phyloP scores from a whole-genome alignment of 2,329 filamentous ascomycete species.

The Alternaria incomplexa region DNA sequence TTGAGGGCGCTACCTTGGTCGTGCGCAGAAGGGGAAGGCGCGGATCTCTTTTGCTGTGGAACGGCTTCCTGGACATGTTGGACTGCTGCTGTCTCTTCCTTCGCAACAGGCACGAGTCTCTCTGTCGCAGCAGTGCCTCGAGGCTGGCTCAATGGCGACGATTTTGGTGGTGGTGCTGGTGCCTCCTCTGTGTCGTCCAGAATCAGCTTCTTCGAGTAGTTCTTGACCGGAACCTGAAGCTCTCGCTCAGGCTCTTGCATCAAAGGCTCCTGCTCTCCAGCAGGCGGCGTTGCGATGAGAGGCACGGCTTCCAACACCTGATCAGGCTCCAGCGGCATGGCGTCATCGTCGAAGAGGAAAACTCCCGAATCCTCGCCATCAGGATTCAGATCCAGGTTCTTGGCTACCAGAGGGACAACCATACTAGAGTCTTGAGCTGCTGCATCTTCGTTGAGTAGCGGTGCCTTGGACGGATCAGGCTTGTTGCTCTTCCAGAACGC shows the following conservation, averaged over 20 bases:
- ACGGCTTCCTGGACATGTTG: neutral
- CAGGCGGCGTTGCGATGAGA: neutral
- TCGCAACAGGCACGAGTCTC: too few species aligned
- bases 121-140: neutral
- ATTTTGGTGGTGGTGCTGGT: neutral
- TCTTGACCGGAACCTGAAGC: neutral
- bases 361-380: constrained; percentile 25
- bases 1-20: neutral
- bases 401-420: neutral
- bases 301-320: neutral
- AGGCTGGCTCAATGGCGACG: neutral
- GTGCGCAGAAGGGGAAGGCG: neutral
- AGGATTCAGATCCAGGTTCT: constrained; percentile 17
- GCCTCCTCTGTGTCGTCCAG: neutral
- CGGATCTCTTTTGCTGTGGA: neutral
- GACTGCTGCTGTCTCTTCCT: neutral
- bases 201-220: neutral
- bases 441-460: constrained; percentile 9
- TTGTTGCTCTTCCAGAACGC: constrained; percentile 29
- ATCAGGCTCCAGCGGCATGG: neutral
- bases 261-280: neutral
- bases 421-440: neutral
- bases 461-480: constrained; percentile 11
- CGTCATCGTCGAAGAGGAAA: constrained; percentile 22
- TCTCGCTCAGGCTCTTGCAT: neutral